Conservation (phyloP, 805 yeast genomes). For the Yamadazyma insecticola region DNA sequence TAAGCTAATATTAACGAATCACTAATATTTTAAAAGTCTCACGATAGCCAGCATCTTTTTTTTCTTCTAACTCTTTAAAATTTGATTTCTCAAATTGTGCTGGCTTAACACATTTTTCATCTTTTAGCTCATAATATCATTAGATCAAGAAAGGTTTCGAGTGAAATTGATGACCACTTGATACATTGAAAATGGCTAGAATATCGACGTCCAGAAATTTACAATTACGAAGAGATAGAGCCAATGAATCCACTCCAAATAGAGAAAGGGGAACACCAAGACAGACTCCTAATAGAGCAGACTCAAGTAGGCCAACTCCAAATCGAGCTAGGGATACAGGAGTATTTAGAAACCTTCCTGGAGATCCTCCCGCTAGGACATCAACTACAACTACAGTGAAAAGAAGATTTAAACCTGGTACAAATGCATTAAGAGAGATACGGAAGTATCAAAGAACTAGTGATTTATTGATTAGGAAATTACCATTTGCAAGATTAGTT, state of each 20-base stretch:
- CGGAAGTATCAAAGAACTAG: constrained; percentile 64
- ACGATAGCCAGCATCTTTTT: no score
- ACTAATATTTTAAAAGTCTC: no score
- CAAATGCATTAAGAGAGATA: constrained; percentile 63
- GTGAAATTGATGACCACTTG: no score
- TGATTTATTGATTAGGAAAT: constrained; percentile 61
- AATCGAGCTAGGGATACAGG: constrained; percentile 2
- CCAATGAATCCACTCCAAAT: constrained; percentile 2
- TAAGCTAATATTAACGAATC: no score
- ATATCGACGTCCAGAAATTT: constrained; percentile 4
- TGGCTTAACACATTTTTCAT: no score
- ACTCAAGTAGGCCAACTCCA: not conserved
- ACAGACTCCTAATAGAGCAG: not conserved
- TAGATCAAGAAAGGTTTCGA: no score
- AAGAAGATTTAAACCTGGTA: constrained; percentile 57
- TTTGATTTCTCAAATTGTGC: no score
- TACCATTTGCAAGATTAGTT: constrained; percentile 75
- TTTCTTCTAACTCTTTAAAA: no score
- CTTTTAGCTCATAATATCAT: no score
- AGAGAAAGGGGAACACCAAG: constrained; percentile 6
- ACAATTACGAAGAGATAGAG: constrained; percentile 2
- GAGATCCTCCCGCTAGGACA: constrained; percentile 26
- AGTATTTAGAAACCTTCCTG: constrained; percentile 6
- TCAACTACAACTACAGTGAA: constrained; percentile 19
- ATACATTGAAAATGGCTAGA: constrained; percentile 7